Base-by-base conservation (phyloP, 148 eudicot species). In the Pharnaceum exiguum region DNA sequence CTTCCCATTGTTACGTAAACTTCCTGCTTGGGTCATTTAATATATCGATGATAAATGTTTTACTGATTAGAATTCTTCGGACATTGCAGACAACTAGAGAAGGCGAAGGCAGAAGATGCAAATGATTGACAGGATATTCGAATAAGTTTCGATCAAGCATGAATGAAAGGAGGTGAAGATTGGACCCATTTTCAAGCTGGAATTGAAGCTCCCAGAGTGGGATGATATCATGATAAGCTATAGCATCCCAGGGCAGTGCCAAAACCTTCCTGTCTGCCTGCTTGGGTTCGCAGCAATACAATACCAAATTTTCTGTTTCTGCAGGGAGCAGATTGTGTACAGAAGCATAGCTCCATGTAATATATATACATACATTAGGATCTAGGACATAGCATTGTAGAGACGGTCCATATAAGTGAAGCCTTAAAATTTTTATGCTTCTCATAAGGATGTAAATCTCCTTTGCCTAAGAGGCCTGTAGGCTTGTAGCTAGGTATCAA, bases 31-130 rank as follows among this genome's bases (percentile, higher is more conserved):
- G n/a, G 23, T 17, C 17, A 18, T 48, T 26, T n/a, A 32, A 7
- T 51, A 21, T 51, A 22, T 28, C 12, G 40, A 4, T 27, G 22
- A 8, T 7, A 31, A 19, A 17, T 19, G 27, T 17, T 12, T 6
- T 15, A n/a, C 40, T n/a, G 22, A 55, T 10, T 18, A 21, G n/a
- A 28, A 25, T 62, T 48, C 19, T 22, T 15, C 40, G 24, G 21
- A 26, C 15, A 10, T 21, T 62, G 59, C 81, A 82, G 87, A 71
- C 73, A 32, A 64, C 72, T 65, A 77, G 25, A 65, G 63, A 66
- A 59, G 62, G 62, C 21, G 39, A 59, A 52, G 72, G 62, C 73
- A 45, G 51, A 59, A 29, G 66, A 55, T 56, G 66, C 63, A 40
- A 37, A 26, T n/a, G 63, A 55, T n/a, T n/a, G n/a, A n/a, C n/a